Conservation (phyloP, 2,329 filamentous ascomycete species). For the Cladosporium phlei region DNA sequence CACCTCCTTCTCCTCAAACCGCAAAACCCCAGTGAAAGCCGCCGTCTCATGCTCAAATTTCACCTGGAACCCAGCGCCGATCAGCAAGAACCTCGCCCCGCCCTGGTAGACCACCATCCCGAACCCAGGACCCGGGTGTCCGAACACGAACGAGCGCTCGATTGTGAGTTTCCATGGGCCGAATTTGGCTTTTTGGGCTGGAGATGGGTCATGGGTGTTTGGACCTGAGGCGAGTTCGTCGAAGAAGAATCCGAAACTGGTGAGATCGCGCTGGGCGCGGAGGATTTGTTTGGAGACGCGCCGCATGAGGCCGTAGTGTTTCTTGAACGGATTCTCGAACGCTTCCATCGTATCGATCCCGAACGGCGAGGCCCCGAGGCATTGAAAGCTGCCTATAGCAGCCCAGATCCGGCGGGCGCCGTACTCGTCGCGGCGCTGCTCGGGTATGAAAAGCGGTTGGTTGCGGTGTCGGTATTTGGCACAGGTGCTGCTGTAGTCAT, state of each 20-base stretch:
- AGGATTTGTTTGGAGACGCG: constrained; percentile 35
- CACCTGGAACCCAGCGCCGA: constrained; percentile 45
- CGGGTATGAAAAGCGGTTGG: constrained; percentile 49
- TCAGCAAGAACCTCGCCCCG: constrained; percentile 39
- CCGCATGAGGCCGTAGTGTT: constrained; percentile 39
- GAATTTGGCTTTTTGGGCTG: constrained; percentile 31
- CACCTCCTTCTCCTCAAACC: constrained; percentile 40
- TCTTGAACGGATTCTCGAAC: constrained; percentile 31
- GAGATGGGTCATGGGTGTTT: constrained; percentile 28
- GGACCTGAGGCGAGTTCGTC: constrained; percentile 31
- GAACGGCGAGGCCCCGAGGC: constrained; percentile 39
- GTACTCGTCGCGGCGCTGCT: constrained; percentile 48
- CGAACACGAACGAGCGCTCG: constrained; percentile 45
- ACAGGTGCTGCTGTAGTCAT: constrained; percentile 45
- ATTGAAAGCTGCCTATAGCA: constrained; percentile 39
- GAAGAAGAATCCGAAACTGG: constrained; percentile 42
- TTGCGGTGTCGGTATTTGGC: constrained; percentile 40
- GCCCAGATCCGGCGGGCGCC: constrained; percentile 42
- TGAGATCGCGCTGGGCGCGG: constrained; percentile 35
- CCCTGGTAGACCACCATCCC: constrained; percentile 43
- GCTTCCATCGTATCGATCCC: constrained; percentile 41
- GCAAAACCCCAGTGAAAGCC: constrained; percentile 42
- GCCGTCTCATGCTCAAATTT: constrained; percentile 29
- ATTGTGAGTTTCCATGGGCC: constrained; percentile 35
- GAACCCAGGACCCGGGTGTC: constrained; percentile 37